Base-by-base conservation (phyloP, 2,329 filamentous ascomycete genomes). In the Exophiala lecanii-corni region DNA sequence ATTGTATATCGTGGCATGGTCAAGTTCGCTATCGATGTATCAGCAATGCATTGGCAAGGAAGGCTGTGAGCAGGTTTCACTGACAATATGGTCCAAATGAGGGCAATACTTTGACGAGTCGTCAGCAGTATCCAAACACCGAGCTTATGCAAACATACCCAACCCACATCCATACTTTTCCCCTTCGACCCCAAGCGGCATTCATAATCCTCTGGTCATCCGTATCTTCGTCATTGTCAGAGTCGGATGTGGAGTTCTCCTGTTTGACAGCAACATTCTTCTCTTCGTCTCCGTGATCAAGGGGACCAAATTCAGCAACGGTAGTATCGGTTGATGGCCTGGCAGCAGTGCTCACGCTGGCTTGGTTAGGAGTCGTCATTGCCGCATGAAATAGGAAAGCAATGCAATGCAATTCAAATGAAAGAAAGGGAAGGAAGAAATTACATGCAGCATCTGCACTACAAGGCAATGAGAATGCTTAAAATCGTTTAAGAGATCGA, bases 1-100 rank as follows among this genome's bases (percentile, higher is more conserved):
- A 4, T 60, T 64, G 26, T 59, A 59, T 10, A 65, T 56, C 2
- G 64, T 66, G 2, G 61, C 56, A 39, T 63, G 61, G 49, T 67
- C 63, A 10, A 66, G 51, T 48, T 64, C 59, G 57, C 62, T 65
- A 36, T 3, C 6, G 19, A 19, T 4, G 21, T 20, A 12, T 41
- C 18, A 41, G 39, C 32, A 15, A 33, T 5, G n/a, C 17, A 16
- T 5, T 5, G 9, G 17, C 16, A 17, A 34, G 21, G 7, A 23
- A 13, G 10, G n/a, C 9, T 6, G 4, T 15, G 2, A 15, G n/a
- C 12, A 16, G 5, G 12, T n/a, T 34, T 38, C 9, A 33, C 45
- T 38, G 30, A 49, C 45, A 49, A 49, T 17, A 45, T 39, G 10
- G 46, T 49, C 46, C 46, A 49, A 37, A 49, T 49, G 13, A 49